Conservation (phyloP, 495 filamentous ascomycete genomes). For the Xylaria venustula region DNA sequence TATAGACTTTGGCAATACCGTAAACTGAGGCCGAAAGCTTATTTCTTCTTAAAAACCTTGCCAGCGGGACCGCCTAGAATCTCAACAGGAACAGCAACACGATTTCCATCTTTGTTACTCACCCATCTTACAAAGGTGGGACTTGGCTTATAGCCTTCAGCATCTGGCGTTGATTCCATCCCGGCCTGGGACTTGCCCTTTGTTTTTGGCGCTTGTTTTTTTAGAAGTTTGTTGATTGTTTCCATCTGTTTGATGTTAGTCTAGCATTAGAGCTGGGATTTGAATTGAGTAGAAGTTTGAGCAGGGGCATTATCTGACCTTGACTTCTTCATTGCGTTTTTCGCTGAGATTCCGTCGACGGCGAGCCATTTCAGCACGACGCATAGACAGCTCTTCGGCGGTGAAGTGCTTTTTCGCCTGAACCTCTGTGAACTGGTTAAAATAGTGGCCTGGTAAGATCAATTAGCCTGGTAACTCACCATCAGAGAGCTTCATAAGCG, state of each 20-base stretch:
- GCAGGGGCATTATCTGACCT: conserved; percentile 52
- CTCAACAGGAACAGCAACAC: conserved; percentile 74
- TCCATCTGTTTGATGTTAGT: conserved; percentile 68
- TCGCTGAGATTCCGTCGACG: conserved; percentile 95
- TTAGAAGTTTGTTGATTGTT: conserved; percentile 94
- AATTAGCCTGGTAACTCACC: conserved; percentile 28
- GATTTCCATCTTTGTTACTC: conserved; percentile 65
- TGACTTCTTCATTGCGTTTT: conserved; percentile 98
- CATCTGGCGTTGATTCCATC: conserved; percentile 56
- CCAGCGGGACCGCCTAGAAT: conserved; percentile 73
- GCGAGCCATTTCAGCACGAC: conserved; percentile 92
- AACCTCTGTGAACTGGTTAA: conserved; percentile 59
- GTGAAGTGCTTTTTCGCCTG: conserved; percentile 92
- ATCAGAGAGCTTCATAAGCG: conserved; percentile 77
- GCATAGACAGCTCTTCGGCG: conserved; percentile 92
- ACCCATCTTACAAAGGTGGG: conserved; percentile 77
- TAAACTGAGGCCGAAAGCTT: background rate
- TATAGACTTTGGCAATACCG: background rate
- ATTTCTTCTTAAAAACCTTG: conserved; percentile 47
- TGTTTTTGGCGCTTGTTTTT: conserved; percentile 89
- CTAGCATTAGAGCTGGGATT: background rate
- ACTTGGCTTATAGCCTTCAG: conserved; percentile 54
- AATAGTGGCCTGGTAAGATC: background rate
- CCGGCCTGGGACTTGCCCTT: conserved; percentile 53
- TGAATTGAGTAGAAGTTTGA: background rate